phyloP scores from a whole-genome alignment of 768 basidiomycete species.

The Hericium rajendrae region DNA sequence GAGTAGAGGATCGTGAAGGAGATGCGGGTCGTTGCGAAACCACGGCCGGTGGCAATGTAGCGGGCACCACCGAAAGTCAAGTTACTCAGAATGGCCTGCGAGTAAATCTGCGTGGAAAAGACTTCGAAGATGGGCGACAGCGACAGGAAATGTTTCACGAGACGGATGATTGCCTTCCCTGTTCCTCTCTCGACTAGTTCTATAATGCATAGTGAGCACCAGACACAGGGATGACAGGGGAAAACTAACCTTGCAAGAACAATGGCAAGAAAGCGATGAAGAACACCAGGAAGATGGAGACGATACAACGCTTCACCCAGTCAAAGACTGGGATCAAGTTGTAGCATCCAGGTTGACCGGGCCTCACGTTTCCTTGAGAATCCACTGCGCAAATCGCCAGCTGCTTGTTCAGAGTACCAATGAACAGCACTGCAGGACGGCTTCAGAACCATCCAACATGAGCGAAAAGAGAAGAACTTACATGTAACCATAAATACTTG shows the following conservation, averaged over 20 bases:
- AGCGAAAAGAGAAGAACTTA: conserved; percentile 32
- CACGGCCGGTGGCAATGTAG: conserved; percentile 98
- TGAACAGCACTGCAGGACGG: conserved; percentile 60
- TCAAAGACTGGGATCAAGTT: conserved; percentile 94
- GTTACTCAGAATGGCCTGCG: conserved; percentile 93
- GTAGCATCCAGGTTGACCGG: conserved; percentile 89
- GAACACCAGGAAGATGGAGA: conserved; percentile 98
- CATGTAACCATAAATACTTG: conserved; percentile 95
- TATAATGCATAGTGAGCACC: conserved; percentile 20
- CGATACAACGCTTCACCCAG: conserved; percentile 95
- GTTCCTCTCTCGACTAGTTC: conserved; percentile 96
- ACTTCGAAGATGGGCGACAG: conserved; percentile 97
- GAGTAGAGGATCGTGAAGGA: conserved; percentile 97
- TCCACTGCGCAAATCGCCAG: conserved; percentile 83
- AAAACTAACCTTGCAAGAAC: conserved; percentile 78
- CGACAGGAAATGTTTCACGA: conserved; percentile 94
- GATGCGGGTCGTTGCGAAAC: conserved; percentile 94
- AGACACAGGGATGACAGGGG: background rate
- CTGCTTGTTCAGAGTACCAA: conserved; percentile 94
- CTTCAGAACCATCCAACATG: background rate
- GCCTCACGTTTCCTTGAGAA: conserved; percentile 65
- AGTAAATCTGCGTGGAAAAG: conserved; percentile 97
- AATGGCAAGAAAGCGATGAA: conserved; percentile 94
- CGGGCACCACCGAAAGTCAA: conserved; percentile 96
- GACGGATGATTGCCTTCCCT: conserved; percentile 86